Percentiles rank a stretch among this genome's conserved stretches.
Conservation (phyloP, 768 basidiomycete genomes). For the Lentinula lateritia region DNA sequence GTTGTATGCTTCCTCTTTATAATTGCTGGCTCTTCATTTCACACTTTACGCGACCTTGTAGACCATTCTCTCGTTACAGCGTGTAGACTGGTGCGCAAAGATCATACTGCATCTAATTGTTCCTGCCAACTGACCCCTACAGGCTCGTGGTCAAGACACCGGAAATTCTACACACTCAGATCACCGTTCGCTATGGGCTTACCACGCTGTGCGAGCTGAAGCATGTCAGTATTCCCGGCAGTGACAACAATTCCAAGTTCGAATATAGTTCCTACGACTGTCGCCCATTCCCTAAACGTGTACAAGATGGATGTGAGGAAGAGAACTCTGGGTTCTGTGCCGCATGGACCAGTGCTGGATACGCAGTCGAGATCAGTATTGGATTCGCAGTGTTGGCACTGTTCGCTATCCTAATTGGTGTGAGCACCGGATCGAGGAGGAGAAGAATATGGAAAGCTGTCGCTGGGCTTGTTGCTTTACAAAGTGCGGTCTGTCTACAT, state of each 20-base stretch:
- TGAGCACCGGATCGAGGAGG: slow-evolving; percentile 68
- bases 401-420: slow-evolving; percentile 55
- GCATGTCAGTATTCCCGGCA: slow-evolving; percentile 19
- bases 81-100: slow-evolving; percentile 58
- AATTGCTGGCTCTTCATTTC: not conserved
- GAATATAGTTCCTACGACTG: slow-evolving; percentile 37
- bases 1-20: slow-evolving; percentile 35
- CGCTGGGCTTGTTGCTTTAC: slow-evolving; percentile 56
- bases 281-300: slow-evolving; percentile 57
- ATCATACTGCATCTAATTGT: not conserved
- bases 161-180: slow-evolving; percentile 40
- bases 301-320: slow-evolving; percentile 39
- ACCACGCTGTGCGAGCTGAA: slow-evolving; percentile 49
- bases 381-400: slow-evolving; percentile 60
- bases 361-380: slow-evolving; percentile 56
- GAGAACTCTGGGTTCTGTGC: slow-evolving; percentile 58
- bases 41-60: slow-evolving; percentile 17
- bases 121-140: not conserved
- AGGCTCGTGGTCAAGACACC: slow-evolving; percentile 41
- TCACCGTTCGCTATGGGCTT: slow-evolving; percentile 57
- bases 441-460: slow-evolving; percentile 74
- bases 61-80: slow-evolving; percentile 52
- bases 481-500: slow-evolving; percentile 34
- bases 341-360: slow-evolving; percentile 66
- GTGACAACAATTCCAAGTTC: not conserved